A percentile compares a stretch with the other conserved stretches of the same genome.
These are phyloP conservation scores for Microbotryum silenes-acaulis DNA, from an alignment of 1,284 basidiomycete genomes.

Conservation along the genomic window DNA sequence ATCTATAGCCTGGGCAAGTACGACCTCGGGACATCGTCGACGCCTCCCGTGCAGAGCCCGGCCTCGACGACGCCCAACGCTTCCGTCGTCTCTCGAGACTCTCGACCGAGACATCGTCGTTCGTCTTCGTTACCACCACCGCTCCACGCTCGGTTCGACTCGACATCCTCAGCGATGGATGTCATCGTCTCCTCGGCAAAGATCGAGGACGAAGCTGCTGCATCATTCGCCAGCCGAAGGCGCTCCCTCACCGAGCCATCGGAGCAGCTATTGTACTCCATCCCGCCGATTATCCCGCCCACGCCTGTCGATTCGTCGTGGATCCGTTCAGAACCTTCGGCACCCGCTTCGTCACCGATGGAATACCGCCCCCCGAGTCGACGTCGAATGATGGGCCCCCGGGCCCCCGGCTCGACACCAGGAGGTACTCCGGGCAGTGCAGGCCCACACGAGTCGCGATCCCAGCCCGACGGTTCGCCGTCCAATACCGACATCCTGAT, in stretches of 20 bases:
- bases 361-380: conserved; percentile 5
- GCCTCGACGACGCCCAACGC: no score
- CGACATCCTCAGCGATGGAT: conserved; percentile 1
- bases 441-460: not conserved
- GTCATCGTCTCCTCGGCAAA: not conserved
- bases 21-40: not conserved
- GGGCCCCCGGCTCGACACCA: conserved; percentile 11
- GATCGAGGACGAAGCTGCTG: conserved; percentile 2
- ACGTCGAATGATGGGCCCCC: conserved; percentile 1
- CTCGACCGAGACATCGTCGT: conserved; percentile 3
- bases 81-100: not conserved
- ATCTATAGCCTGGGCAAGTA: no score
- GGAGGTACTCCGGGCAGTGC: conserved; percentile 5
- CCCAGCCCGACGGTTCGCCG: not conserved
- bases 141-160: conserved; percentile 2
- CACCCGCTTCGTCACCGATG: conserved; percentile 10
- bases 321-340: conserved; percentile 1
- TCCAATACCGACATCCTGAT: not conserved
- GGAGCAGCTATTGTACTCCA: not conserved
- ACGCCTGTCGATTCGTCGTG: no score
- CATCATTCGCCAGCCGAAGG: conserved; percentile 1
- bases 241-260: conserved; percentile 5
- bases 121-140: conserved; percentile 13
- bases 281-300: no score
- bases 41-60: not conserved